Base-by-base conservation (phyloP, 768 basidiomycete genomes). In the Termitomyces sp. region DNA sequence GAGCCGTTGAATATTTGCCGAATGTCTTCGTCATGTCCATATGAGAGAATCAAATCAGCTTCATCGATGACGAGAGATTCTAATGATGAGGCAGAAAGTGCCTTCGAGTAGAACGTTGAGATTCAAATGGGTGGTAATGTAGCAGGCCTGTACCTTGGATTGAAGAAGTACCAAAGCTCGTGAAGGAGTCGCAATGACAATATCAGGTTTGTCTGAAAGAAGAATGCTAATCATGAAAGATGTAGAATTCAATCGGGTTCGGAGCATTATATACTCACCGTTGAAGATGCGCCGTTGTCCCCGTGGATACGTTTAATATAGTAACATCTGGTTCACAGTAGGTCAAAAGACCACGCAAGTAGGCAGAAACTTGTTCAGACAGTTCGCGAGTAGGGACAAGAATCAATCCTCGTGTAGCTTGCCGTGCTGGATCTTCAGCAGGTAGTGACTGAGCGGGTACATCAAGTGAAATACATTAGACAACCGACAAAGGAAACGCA, bases 31-130 rank as follows among this genome's bases (percentile, higher is more conserved):
- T 95, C 90, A 62, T 98, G 93, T 3, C 97, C 97, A 68, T 98
- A 99, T 0, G 95, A 98, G 19, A 99, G 79, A 52, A 99, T 90
- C 37, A 98, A 83, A 68, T 98, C 97, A 23, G 97, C 97, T 73
- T 99, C 97, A 68, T 99, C 97, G 56, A 99, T 95, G 29, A 96
- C 90, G 17, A 99, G 83, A 5, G 90, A 89, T 45, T 93, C 90
- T 31, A 98, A 73, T 0, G 81, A 77, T 12, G 80, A 65, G 0
- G 95, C 73, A 3, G 77, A 80, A 8, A 98, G 75, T 0, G 84
- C 75, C 89, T 92, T 58, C 1, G 44, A 29, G 35, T 23, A 23
- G 32, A 35, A 46, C 23, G 32, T 54, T 27, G 45, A 29, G 16
- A 17, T 46, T 55, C 23, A 53, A 23, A 45, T 50, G 25, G 25